Evolutionary conservation across 108 stramenopile species (phyloP), one percentile per base, ranked within the genome.

Genomic region (Nannochloropsis salina): DNA sequence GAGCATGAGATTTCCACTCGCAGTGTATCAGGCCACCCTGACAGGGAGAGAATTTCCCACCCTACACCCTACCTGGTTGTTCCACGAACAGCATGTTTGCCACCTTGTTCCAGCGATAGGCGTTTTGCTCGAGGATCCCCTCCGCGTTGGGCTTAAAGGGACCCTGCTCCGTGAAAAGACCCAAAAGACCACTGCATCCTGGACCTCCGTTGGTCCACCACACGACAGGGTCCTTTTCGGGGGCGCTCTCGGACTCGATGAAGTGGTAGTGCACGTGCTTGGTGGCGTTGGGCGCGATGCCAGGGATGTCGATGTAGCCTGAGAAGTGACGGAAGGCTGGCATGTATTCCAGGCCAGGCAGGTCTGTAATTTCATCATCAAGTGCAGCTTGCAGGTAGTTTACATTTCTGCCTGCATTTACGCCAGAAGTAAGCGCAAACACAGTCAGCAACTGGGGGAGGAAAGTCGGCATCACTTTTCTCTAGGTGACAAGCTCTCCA

Each of bases 161-260:
- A 5, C 87, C 87, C 18, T 44, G 20, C 84, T 87, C 87, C 10
- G 87, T 87, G 40, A 87, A 47, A 6, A 87, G 44, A 18, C 84
- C 87, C 42, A 87, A 41, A 42, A 87, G 80, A 85, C 87, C 87
- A 87, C 42, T 44, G 87, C 87, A 87, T 2, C 87, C 87, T 41
- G 87, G 87, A 11, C 87, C 87, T 61, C 87, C 87, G 45, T 87
- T 87, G 9, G 87, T 87, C 87, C 87, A 87, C 18, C 83, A 87
- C 22, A 83, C 42, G 2, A 87, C 41, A 8, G 87, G 87, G 8
- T 74, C 61, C 61, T 74, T 74, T 15, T 15, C n/a, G 20, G 61
- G 61, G 61, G 15, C 61, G 15, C n/a, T 11, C 61, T 84, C 43
- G 4, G 83, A 47, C 80, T 87, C 87, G 15, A 87, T 44, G 43